These are phyloP conservation scores for Eudorina sp. DNA, from an alignment of 139 green algal species.

Conservation along the genomic window DNA sequence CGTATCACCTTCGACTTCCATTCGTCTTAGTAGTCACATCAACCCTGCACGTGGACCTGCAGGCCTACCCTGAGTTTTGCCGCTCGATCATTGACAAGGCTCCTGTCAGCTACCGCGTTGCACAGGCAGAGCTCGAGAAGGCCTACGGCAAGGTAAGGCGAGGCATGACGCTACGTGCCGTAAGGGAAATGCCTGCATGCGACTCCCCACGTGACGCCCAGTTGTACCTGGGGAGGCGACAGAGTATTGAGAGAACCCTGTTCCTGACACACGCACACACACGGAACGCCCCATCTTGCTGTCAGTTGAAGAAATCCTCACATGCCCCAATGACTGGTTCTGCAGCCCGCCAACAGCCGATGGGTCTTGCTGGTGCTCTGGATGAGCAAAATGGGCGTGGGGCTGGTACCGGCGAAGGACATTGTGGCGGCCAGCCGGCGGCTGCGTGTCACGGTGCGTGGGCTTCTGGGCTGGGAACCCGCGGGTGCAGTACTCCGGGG, in stretches of 20 bases:
- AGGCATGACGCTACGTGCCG: too few species aligned
- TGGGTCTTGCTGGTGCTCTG: slow-evolving; percentile 79
- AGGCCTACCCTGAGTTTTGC: slow-evolving; percentile 85
- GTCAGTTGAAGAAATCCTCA: background rate
- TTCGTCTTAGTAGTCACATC: too few species aligned
- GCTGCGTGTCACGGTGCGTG: slow-evolving; percentile 72
- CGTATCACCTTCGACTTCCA: too few species aligned
- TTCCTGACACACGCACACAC: too few species aligned
- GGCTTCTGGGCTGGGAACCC: background rate
- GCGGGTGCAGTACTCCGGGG: too few species aligned
- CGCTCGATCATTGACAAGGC: slow-evolving; percentile 69
- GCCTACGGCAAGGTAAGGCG: slow-evolving; percentile 72
- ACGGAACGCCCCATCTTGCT: too few species aligned
- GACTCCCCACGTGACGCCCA: too few species aligned
- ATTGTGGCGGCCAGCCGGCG: slow-evolving; percentile 71
- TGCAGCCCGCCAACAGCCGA: slow-evolving; percentile 63
- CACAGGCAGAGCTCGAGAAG: slow-evolving; percentile 71
- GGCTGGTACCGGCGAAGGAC: slow-evolving; percentile 71
- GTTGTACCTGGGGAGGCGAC: too few species aligned
- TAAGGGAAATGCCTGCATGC: too few species aligned
- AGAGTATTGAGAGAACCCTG: too few species aligned
- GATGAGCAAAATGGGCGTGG: slow-evolving; percentile 76
- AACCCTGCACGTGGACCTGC: too few species aligned
- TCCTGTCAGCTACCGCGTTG: slow-evolving; percentile 52
- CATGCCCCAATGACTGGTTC: too few species aligned